These are phyloP conservation scores for Oemleria cerasiformis DNA, from an alignment of 306 rosid genomes.

Conservation along the genomic window DNA sequence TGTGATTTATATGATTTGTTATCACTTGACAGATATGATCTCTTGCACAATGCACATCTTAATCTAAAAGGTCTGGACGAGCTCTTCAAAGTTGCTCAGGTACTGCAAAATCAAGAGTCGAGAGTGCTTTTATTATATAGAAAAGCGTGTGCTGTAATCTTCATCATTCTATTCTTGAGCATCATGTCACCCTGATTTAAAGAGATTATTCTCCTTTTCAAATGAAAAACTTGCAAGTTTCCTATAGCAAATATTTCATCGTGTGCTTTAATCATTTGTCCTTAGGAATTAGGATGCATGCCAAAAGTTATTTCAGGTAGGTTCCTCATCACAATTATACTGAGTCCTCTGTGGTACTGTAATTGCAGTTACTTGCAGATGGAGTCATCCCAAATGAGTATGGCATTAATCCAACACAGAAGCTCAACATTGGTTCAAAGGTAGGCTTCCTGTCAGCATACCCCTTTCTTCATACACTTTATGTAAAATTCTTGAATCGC, in stretches of 20 bases:
- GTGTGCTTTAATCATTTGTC: not conserved
- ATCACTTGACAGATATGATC: conserved; percentile 72
- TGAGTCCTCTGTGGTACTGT: conserved; percentile 16
- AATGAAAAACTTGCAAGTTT: not conserved
- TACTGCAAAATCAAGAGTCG: conserved; percentile 23
- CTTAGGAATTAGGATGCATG: not conserved
- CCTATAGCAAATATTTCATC: not conserved
- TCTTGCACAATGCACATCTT: conserved; percentile 94
- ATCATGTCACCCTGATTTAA: not conserved
- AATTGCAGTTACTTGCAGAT: conserved; percentile 82
- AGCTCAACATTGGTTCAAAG: conserved; percentile 93
- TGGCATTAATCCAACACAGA: conserved; percentile 91
- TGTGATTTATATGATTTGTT: conserved; percentile 18
- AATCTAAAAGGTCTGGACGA: conserved; percentile 85
- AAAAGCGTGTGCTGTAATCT: not conserved
- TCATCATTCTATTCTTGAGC: not conserved
- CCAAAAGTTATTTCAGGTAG: conserved; percentile 10
- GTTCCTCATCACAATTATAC: conserved; percentile 10
- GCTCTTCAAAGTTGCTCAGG: conserved; percentile 97
- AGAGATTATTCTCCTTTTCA: not conserved
- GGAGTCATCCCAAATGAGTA: conserved; percentile 99
- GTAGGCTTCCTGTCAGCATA: conserved; percentile 27
- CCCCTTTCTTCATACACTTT: not conserved
- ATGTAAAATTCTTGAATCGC: not conserved
- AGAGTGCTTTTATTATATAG: not conserved